Evolutionary conservation across 768 basidiomycete species (phyloP).

Genomic region (Suillus alpinus): DNA sequence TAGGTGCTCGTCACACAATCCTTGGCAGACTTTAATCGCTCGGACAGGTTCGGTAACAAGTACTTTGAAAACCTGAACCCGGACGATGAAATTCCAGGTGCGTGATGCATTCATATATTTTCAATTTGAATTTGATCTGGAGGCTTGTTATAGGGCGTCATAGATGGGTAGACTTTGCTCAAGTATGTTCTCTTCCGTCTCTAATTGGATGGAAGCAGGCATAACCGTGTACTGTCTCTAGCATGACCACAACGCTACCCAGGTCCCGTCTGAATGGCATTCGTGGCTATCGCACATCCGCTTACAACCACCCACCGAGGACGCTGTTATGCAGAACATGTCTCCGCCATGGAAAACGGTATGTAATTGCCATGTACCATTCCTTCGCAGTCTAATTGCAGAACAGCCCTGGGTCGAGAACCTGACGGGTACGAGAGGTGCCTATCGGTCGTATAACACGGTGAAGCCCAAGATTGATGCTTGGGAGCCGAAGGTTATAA

Average conservation of each 20-base stretch:
- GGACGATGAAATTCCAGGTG: conserved; percentile 86
- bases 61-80: conserved; percentile 92
- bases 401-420: conserved; percentile 81
- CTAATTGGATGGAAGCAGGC: background rate
- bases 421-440: conserved; percentile 89
- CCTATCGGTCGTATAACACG: conserved; percentile 88
- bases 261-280: conserved; percentile 97
- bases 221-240: conserved; percentile 24
- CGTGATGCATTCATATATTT: conserved; percentile 17
- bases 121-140: background rate
- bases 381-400: background rate
- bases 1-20: conserved; percentile 40
- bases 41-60: conserved; percentile 83
- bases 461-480: conserved; percentile 74
- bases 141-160: conserved; percentile 66
- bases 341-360: conserved; percentile 85
- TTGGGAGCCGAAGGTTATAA: conserved; percentile 75
- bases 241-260: conserved; percentile 88
- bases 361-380: conserved; percentile 29
- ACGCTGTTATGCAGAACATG: conserved; percentile 63
- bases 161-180: conserved; percentile 93
- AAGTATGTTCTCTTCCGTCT: conserved; percentile 44
- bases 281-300: conserved; percentile 93
- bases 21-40: conserved; percentile 2
- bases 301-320: conserved; percentile 72